These are phyloP conservation scores for Aspergillus amoenus DNA, from an alignment of 2,329 filamentous ascomycete species.

Conservation along the genomic window DNA sequence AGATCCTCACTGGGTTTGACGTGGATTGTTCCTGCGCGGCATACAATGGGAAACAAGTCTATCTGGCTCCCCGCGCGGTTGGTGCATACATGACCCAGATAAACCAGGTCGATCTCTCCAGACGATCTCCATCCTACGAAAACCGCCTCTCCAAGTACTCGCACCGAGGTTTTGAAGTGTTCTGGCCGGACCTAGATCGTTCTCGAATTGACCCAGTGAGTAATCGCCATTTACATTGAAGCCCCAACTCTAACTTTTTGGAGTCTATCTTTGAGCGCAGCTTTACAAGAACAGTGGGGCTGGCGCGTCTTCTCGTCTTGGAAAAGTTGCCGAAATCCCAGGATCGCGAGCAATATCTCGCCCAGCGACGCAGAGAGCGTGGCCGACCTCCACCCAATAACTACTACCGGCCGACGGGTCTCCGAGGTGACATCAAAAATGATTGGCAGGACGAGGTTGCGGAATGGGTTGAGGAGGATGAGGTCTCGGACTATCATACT, in stretches of 20 bases:
- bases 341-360: slow-evolving; percentile 69
- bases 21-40: slow-evolving; percentile 81
- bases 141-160: slow-evolving; percentile 84
- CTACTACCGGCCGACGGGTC: slow-evolving; percentile 36
- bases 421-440: slow-evolving; percentile 73
- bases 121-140: slow-evolving; percentile 83
- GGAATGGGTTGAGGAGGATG: slow-evolving; percentile 76
- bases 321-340: slow-evolving; percentile 71
- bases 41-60: slow-evolving; percentile 79
- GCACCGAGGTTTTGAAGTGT: slow-evolving; percentile 79
- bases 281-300: slow-evolving; percentile 71
- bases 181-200: slow-evolving; percentile 73
- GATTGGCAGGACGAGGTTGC: slow-evolving; percentile 75
- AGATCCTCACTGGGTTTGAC: slow-evolving; percentile 85
- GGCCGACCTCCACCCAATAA: slow-evolving; percentile 61
- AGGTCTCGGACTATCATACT: slow-evolving; percentile 76
- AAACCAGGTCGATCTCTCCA: slow-evolving; percentile 75
- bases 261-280: slow-evolving; percentile 78
- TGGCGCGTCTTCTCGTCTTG: slow-evolving; percentile 75
- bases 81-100: slow-evolving; percentile 78
- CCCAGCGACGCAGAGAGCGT: slow-evolving; percentile 68
- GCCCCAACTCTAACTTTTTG: background rate
- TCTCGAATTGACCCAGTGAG: slow-evolving; percentile 68
- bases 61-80: slow-evolving; percentile 72
- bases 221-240: background rate